Evolutionary conservation across 2,329 filamentous ascomycete species (phyloP).

Genomic region (Fusarium compactum): DNA sequence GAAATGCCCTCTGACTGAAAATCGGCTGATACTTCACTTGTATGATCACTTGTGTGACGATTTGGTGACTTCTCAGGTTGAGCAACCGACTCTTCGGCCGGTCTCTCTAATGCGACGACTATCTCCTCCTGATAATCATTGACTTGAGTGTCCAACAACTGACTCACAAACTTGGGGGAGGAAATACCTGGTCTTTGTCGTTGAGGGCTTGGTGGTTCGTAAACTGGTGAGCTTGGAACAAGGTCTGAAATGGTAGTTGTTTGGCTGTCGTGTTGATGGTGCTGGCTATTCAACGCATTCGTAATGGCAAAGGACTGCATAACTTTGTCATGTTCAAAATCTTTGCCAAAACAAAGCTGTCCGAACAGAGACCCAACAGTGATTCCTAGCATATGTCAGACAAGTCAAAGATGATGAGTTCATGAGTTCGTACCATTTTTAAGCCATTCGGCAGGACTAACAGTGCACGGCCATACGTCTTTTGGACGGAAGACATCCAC

Average conservation of each 20-base stretch:
- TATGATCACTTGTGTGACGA: neutral
- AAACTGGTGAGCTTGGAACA: slow-evolving; percentile 12
- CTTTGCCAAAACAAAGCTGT: slow-evolving; percentile 68
- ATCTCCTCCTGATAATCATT: neutral
- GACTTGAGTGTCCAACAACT: slow-evolving; percentile 21
- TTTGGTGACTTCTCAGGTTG: neutral
- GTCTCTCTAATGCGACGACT: neutral
- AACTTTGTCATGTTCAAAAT: slow-evolving; percentile 73
- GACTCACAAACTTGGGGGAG: neutral
- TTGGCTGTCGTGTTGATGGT: slow-evolving; percentile 30
- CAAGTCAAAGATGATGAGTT: neutral
- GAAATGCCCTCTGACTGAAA: neutral
- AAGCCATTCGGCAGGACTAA: slow-evolving; percentile 72
- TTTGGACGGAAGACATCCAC: slow-evolving; percentile 75
- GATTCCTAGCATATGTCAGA: slow-evolving; percentile 52
- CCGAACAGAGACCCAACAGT: slow-evolving; percentile 80
- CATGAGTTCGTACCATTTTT: slow-evolving; percentile 55
- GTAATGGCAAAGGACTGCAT: slow-evolving; percentile 59
- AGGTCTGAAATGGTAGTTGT: slow-evolving; percentile 20
- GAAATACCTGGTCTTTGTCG: neutral
- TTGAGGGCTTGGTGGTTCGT: neutral
- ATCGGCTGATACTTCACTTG: neutral
- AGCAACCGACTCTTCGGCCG: neutral
- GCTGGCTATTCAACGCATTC: neutral
- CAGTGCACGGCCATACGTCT: slow-evolving; percentile 87